Percentiles rank a stretch among this genome's conserved stretches.
These are phyloP conservation scores for Samsoniella hepiali DNA, from an alignment of 2,329 filamentous ascomycete species.

Conservation along the genomic window DNA sequence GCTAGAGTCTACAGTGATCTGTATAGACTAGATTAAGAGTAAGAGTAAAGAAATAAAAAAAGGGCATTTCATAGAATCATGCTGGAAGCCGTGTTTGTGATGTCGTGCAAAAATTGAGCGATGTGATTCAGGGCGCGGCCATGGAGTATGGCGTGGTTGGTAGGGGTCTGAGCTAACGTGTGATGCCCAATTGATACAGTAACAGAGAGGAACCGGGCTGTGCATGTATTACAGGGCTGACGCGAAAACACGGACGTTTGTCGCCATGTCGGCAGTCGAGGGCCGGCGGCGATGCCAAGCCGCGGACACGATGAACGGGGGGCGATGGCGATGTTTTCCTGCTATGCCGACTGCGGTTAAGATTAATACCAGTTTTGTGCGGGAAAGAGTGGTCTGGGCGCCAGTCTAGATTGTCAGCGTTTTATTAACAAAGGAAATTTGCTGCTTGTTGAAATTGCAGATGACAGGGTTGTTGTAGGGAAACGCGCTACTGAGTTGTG, in stretches of 20 bases:
- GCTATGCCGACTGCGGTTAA: neutral
- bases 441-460: constrained; percentile 5
- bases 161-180: no score
- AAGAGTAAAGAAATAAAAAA: neutral
- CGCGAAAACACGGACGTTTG: no score
- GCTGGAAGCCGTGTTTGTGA: neutral
- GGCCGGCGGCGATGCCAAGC: neutral
- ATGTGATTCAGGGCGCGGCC: neutral
- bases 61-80: neutral
- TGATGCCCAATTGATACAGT: no score
- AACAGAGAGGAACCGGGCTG: no score
- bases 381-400: neutral
- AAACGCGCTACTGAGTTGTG: no score
- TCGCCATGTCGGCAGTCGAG: neutral
- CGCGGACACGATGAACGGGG: neutral
- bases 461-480: neutral
- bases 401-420: neutral
- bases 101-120: neutral
- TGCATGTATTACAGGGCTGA: no score
- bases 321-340: neutral
- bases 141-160: neutral
- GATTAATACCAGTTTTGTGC: no score
- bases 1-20: constrained; percentile 4
- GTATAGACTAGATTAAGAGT: neutral
- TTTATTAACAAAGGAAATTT: neutral